Conservation (phyloP, 371 early-diverging fungal species). For the Saksenaea vasiformis region DNA sequence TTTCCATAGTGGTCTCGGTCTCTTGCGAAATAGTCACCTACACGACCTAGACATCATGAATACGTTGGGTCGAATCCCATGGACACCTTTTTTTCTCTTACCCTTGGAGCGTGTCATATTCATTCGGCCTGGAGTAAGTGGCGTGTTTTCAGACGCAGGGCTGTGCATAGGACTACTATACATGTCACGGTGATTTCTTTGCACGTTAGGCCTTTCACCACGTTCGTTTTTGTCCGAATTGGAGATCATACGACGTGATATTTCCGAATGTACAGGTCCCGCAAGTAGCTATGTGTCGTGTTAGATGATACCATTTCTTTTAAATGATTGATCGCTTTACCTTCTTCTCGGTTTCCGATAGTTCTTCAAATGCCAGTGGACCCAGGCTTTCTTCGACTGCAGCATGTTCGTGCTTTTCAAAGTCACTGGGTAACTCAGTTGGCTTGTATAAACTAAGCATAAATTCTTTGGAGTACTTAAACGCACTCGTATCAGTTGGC, state of each 20-base stretch:
- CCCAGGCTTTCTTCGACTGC: constrained; percentile 61
- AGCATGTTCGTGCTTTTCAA: constrained; percentile 74
- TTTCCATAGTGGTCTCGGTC: constrained; percentile 22
- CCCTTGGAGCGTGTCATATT: constrained; percentile 27
- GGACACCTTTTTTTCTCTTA: not conserved
- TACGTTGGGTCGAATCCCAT: not conserved
- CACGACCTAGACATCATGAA: constrained; percentile 17
- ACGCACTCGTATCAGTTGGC: constrained; percentile 43
- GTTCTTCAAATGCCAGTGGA: constrained; percentile 67
- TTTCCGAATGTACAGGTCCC: constrained; percentile 58
- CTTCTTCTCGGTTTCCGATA: constrained; percentile 72
- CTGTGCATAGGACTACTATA: constrained; percentile 42
- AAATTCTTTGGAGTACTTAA: constrained; percentile 78
- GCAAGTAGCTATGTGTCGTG: constrained; percentile 41
- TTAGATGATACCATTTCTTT: not conserved
- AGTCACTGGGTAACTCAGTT: constrained; percentile 62
- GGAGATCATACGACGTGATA: constrained; percentile 39
- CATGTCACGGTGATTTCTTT: constrained; percentile 30
- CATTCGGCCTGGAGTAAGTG: constrained; percentile 27
- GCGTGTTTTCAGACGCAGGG: constrained; percentile 40
- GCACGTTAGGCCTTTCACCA: constrained; percentile 11
- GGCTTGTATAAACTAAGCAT: constrained; percentile 79
- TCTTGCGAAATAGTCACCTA: constrained; percentile 25
- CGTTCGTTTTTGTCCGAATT: constrained; percentile 19
- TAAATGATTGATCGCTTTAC: constrained; percentile 31